These are phyloP conservation scores for Penicillium malachiteum DNA, from an alignment of 495 filamentous ascomycete species.

Conservation along the genomic window DNA sequence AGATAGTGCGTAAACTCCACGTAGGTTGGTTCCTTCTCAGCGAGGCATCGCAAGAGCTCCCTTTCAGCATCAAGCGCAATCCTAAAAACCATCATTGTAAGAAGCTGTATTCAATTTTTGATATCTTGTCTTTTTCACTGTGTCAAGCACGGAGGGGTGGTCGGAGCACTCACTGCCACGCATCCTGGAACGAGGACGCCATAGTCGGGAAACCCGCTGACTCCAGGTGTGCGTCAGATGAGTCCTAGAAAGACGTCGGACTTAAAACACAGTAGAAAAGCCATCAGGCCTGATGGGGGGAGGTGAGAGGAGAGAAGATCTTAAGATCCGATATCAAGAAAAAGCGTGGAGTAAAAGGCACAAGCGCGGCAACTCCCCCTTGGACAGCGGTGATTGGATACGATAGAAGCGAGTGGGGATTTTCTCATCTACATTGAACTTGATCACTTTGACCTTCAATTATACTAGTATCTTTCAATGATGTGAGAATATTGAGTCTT, in stretches of 20 bases:
- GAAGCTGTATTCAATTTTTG: slow-evolving; percentile 2
- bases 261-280: slow-evolving; percentile 37
- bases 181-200: slow-evolving; percentile 49
- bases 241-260: slow-evolving; percentile 45
- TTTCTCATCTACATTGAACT: too few relatives aligned
- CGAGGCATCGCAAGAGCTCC: slow-evolving; percentile 49
- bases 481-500: too few relatives aligned
- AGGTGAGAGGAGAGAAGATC: slow-evolving; percentile 8
- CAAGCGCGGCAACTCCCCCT: slow-evolving; percentile 14
- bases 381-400: not conserved
- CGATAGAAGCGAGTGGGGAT: not conserved
- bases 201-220: slow-evolving; percentile 41
- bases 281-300: slow-evolving; percentile 37
- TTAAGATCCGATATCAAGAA: slow-evolving; percentile 9
- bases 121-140: not conserved
- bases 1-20: slow-evolving; percentile 58
- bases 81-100: slow-evolving; percentile 29
- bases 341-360: slow-evolving; percentile 17
- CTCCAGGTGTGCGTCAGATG: slow-evolving; percentile 56
- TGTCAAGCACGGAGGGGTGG: not conserved
- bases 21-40: slow-evolving; percentile 54
- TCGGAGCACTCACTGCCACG: slow-evolving; percentile 48
- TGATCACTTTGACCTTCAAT: too few relatives aligned
- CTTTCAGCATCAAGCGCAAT: slow-evolving; percentile 47
- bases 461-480: too few relatives aligned